Base-by-base conservation (phyloP, 805 yeast genomes). In the Metschnikowia hibisci region DNA sequence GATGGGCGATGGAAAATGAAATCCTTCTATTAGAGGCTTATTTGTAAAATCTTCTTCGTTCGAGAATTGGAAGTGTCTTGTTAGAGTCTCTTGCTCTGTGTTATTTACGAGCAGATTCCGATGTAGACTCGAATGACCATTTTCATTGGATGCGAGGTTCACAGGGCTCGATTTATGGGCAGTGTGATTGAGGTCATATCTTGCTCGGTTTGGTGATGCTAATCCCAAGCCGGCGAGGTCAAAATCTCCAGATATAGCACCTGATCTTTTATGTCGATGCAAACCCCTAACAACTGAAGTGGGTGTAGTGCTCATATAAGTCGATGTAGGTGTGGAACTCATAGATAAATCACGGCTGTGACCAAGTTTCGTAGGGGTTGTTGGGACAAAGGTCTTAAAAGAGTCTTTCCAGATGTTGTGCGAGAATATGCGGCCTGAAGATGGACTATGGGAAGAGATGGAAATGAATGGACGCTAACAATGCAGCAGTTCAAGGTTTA, bases 171-270 rank as follows among this genome's bases (percentile, higher is more conserved):
- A 35, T 12, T 37, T 32, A 20, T 41, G 41, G 11, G 44, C 32
- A 1, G 41, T 37, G 18, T 35, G 48, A 28, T 42, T 39, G 27
- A 14, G n/a, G 25, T 32, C 26, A 20, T 30, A 18, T 32, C 34
- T n/a, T 11, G 38, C 27, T 4, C 41, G 43, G n/a, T 62, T 57
- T 3, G 67, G 63, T 5, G 66, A 60, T 41, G 66, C 64, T 29
- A 67, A 48, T 1, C 73, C 73, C 29, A 66, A 49, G 6, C 72
- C 74, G 39, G 58, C 53, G 7, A 58, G 57, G 53, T 85, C 93
- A 58, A 87, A 84, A 59, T 88, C 96, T 4, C 93, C 93, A 7
- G 93, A 84, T 6, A 88, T 82, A 0, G 96, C 96, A 16, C 91
- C 89, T 0, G 96, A 87, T 41, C 96, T 69, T 55, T 87, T 78